A percentile compares a stretch with the other conserved stretches of the same genome.
Conservation (phyloP, 225 moss, liverwort and hornwort species). For the Pleurozium schreberi region DNA sequence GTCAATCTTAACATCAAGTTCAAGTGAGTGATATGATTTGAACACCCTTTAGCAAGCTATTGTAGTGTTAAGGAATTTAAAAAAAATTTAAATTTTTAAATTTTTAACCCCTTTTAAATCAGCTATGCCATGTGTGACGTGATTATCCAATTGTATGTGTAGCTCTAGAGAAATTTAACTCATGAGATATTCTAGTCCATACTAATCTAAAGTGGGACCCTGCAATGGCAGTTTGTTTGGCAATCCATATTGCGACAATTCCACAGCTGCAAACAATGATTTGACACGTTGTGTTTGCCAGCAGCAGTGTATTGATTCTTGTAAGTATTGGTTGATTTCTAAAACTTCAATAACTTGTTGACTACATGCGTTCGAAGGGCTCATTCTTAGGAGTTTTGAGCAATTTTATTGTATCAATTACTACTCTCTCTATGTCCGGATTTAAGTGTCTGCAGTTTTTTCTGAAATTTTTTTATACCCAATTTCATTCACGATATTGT, state of each 20-base stretch:
- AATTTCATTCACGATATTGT: background rate
- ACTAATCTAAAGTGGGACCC: background rate
- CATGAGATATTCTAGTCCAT: too few species aligned
- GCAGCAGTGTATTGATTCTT: background rate
- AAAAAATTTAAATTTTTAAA: too few species aligned
- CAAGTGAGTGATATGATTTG: background rate
- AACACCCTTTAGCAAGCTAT: background rate
- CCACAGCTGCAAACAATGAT: background rate
- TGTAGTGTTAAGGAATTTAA: too few species aligned
- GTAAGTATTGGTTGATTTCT: background rate
- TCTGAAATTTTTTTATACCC: too few species aligned
- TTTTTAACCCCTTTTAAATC: background rate
- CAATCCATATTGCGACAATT: background rate
- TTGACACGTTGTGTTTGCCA: background rate
- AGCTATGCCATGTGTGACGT: background rate
- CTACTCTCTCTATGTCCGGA: background rate
- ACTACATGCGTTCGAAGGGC: background rate
- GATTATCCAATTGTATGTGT: background rate
- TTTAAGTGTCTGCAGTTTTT: background rate
- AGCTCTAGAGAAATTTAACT: background rate
- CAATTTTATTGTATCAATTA: too few species aligned
- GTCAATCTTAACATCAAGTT: background rate
- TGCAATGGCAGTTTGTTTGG: background rate
- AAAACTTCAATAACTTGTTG: background rate
- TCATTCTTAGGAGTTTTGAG: background rate